Base-by-base conservation (phyloP, 306 rosid species). In the Cicer yamashitae region DNA sequence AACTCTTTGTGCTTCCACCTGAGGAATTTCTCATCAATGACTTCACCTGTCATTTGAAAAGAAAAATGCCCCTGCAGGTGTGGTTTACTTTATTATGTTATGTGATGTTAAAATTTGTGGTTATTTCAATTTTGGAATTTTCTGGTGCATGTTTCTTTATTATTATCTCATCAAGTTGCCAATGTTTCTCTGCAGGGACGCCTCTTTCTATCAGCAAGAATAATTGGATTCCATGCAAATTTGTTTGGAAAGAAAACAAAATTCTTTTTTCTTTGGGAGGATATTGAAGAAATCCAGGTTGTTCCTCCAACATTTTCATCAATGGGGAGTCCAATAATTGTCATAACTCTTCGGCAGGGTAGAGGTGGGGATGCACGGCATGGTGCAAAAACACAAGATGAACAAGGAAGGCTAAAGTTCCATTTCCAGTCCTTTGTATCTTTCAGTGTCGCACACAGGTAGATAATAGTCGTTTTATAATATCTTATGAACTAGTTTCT, bases 1-100 rank as follows among this genome's bases (percentile, higher is more conserved):
- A 87, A 81, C 86, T 90, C 56, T 96, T 96, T 77, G 97, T 81
- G 60, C 97, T 96, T 86, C 97, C 99, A 63, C 87, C 90, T 1
- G 99, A 92, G 89, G 99, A 96, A 80, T 96, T 96, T 88, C 99
- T 96, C 82, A 96, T 96, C 79, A 96, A 92, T 48, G 99, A 90
- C 79, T 96, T 96, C 78, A 96, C 98, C 30, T 96, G 99, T 82
- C 99, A 96, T 81, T 82, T 96, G 88, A 96, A 92, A 83, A 86
- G 98, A 75, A 96, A 92, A 84, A 96, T 96, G 96, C 97, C 93
- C 8, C 67, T 89, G 80, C 99, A 92, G 99, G 99, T 94, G 75
- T 79, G 60, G 58, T 81, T 73, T 73, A 39, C 30, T 81, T 73
- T 73, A 39, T 38, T 74, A n/a, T 37, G 18, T 62, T 62, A 7